Percentiles rank a stretch among this genome's conserved stretches.
These are phyloP conservation scores for Spergularia azorica DNA, from an alignment of 179 eudicot species.

Conservation along the genomic window DNA sequence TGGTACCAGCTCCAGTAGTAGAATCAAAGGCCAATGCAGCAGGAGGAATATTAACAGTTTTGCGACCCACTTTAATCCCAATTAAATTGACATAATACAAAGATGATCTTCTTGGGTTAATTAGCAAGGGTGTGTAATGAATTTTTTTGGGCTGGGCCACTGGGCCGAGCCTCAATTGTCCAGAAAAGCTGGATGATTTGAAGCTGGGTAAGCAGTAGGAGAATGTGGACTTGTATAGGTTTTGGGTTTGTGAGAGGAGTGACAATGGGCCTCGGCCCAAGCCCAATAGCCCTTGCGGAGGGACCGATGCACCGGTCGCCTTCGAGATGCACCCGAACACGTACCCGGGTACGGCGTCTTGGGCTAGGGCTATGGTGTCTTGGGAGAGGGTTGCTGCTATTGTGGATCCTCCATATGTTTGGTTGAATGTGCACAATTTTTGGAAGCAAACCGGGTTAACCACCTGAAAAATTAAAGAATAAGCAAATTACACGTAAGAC, in stretches of 20 bases:
- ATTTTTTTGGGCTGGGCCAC: conserved; percentile 58
- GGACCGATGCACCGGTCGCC: conserved; percentile 60
- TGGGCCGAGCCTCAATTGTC: conserved; percentile 65
- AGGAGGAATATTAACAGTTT: conserved; percentile 55
- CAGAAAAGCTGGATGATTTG: conserved; percentile 59
- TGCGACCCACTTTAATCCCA: conserved; percentile 63
- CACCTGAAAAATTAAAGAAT: conserved; percentile 32
- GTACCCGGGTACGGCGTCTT: conserved; percentile 56
- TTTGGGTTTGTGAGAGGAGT: conserved; percentile 57
- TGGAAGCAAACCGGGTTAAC: conserved; percentile 37
- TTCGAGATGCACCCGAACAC: conserved; percentile 69
- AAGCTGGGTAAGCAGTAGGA: conserved; percentile 85
- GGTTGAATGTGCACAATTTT: conserved; percentile 49
- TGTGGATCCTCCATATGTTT: conserved; percentile 53
- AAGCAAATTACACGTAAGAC: no score
- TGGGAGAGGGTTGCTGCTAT: conserved; percentile 53
- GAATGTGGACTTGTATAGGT: conserved; percentile 68
- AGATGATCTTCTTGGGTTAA: conserved; percentile 71
- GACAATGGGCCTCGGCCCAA: conserved; percentile 87
- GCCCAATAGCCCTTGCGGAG: conserved; percentile 76
- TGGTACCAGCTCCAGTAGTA: conserved; percentile 70
- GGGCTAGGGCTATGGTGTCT: conserved; percentile 70
- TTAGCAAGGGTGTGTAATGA: conserved; percentile 56
- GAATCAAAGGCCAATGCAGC: conserved; percentile 68
- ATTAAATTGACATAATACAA: conserved; percentile 70